These are phyloP conservation scores for Aegilops tauschii DNA, from an alignment of 176 grass and related monocot genomes.

Conservation along the genomic window DNA sequence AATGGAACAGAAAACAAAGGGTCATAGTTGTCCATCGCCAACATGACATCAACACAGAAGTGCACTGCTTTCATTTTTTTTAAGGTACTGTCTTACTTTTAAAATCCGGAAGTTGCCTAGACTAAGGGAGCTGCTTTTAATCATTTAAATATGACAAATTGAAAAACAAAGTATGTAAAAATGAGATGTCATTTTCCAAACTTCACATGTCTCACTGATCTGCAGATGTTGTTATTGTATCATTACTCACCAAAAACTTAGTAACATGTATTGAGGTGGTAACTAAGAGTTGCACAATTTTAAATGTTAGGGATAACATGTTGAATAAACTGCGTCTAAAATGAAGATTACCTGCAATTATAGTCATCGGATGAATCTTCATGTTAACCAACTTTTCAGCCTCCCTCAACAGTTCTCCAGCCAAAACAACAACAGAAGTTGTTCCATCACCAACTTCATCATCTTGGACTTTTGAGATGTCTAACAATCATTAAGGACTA, in stretches of 20 bases:
- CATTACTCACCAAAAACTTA: neutral
- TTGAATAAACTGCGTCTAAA: neutral
- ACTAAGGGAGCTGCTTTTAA: neutral
- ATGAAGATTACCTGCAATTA: slow-evolving; percentile 78
- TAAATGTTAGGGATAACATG: neutral
- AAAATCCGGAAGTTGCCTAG: neutral
- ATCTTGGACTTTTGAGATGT: slow-evolving; percentile 99
- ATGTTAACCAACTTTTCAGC: slow-evolving; percentile 88
- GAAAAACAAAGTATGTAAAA: neutral
- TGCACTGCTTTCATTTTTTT: neutral
- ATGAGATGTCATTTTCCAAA: neutral
- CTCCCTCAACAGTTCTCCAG: slow-evolving; percentile 91
- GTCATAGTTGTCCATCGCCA: neutral
- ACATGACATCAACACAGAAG: neutral
- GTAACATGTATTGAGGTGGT: neutral
- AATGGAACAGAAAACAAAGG: neutral
- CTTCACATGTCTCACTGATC: neutral
- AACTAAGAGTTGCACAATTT: neutral
- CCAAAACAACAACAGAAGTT: slow-evolving; percentile 95
- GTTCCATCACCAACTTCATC: slow-evolving; percentile 98
- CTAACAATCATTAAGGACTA: slow-evolving; percentile 57
- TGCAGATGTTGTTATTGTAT: neutral
- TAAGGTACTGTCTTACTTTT: neutral
- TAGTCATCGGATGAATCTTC: slow-evolving; percentile 99
- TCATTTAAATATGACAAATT: neutral